Percentiles rank a stretch among this genome's conserved stretches.
Evolutionary conservation across 257 asterid species (phyloP).

Genomic region (Scutellaria minor): DNA sequence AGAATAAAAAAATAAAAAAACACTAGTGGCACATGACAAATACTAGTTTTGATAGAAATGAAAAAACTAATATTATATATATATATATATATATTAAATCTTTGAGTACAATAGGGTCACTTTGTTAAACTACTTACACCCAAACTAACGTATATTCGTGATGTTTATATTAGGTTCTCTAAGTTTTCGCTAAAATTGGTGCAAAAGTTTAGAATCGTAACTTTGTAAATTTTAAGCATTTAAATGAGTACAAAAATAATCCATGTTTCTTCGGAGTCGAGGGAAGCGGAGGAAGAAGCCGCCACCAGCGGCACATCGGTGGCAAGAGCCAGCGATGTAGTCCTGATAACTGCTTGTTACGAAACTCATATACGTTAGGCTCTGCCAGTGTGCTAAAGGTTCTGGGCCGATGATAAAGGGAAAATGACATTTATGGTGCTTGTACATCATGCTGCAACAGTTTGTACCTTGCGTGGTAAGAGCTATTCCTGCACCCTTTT

Average conservation of each 20-base stretch:
- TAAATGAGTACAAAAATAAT: not conserved
- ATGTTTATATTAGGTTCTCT: too few relatives aligned
- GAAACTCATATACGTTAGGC: constrained; percentile 7
- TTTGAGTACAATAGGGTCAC: too few relatives aligned
- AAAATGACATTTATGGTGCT: not conserved
- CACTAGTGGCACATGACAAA: too few relatives aligned
- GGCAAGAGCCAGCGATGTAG: constrained; percentile 1
- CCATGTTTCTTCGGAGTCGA: constrained; percentile 2
- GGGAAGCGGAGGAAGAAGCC: constrained; percentile 17
- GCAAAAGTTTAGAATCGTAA: too few relatives aligned
- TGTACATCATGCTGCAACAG: constrained; percentile 23
- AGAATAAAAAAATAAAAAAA: too few relatives aligned
- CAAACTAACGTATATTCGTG: too few relatives aligned
- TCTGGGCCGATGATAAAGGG: not conserved
- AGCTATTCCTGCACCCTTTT: not conserved
- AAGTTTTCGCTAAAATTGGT: too few relatives aligned
- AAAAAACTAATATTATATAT: too few relatives aligned
- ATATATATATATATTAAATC: too few relatives aligned
- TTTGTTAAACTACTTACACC: too few relatives aligned
- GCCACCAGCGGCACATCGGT: constrained; percentile 9
- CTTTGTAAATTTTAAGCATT: not conserved
- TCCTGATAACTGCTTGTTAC: not conserved
- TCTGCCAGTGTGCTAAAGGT: not conserved
- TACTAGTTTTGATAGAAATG: too few relatives aligned
- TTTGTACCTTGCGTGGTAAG: constrained; percentile 26